Percentiles rank a stretch among this genome's conserved stretches.
Evolutionary conservation across 768 basidiomycete genomes (phyloP).

Genomic region (Trametes cingulata): DNA sequence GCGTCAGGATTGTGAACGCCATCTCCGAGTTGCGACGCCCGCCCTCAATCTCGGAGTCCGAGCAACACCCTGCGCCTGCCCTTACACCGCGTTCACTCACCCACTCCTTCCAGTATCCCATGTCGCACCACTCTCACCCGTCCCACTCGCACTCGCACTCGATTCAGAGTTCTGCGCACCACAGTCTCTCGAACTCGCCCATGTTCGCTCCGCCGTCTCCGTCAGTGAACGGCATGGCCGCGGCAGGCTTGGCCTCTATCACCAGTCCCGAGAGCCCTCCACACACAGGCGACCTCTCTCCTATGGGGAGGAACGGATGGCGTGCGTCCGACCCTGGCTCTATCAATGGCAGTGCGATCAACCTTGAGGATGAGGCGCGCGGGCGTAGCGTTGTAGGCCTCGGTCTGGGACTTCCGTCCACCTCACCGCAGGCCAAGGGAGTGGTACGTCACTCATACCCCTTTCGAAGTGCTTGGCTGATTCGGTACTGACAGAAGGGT

Average conservation of each 20-base stretch:
- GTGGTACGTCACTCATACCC: slow-evolving; percentile 12
- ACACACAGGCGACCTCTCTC: slow-evolving; percentile 21
- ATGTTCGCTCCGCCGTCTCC: slow-evolving; percentile 19
- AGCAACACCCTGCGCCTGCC: slow-evolving; percentile 28
- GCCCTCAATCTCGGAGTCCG: slow-evolving; percentile 59
- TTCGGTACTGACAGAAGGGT: slow-evolving; percentile 35
- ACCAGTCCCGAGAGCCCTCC: slow-evolving; percentile 39
- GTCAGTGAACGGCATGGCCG: slow-evolving; percentile 8
- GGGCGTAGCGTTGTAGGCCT: slow-evolving; percentile 29
- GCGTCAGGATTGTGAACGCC: slow-evolving; percentile 89
- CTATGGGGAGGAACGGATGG: slow-evolving; percentile 20
- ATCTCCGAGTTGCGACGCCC: slow-evolving; percentile 85
- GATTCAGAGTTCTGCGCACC: slow-evolving; percentile 38
- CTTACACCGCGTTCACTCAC: slow-evolving; percentile 26
- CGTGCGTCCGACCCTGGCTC: slow-evolving; percentile 25
- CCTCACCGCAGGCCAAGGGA: slow-evolving; percentile 11
- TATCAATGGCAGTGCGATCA: slow-evolving; percentile 6
- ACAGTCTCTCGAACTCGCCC: slow-evolving; percentile 19
- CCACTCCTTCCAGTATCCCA: slow-evolving; percentile 28
- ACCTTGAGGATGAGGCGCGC: slow-evolving; percentile 13
- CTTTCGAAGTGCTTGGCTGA: slow-evolving; percentile 15
- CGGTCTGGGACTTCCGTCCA: slow-evolving; percentile 32
- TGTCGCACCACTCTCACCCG: slow-evolving; percentile 31
- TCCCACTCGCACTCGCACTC: slow-evolving; percentile 38
- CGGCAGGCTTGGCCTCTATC: slow-evolving; percentile 24